Conservation (phyloP, 2,329 filamentous ascomycete genomes). For the Fonsecaea monophora region DNA sequence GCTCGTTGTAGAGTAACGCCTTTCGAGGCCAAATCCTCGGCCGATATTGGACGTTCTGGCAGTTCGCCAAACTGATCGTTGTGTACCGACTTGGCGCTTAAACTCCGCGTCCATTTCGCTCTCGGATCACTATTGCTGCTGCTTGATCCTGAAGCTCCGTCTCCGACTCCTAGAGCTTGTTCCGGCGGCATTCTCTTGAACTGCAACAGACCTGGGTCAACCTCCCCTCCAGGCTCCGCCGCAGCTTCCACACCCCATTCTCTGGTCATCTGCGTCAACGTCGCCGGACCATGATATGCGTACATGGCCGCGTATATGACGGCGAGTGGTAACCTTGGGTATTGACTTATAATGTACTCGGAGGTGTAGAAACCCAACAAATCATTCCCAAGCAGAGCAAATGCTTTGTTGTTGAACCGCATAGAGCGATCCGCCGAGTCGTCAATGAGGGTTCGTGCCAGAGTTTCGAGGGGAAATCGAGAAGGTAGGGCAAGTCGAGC, state of each 20-base stretch:
- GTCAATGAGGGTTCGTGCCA: conserved; percentile 86
- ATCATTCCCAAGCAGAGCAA: conserved; percentile 80
- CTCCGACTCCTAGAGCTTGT: background rate
- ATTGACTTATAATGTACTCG: conserved; percentile 86
- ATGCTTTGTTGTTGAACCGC: conserved; percentile 85
- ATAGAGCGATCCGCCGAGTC: conserved; percentile 79
- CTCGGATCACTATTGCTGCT: conserved; percentile 42
- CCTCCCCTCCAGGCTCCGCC: conserved; percentile 85
- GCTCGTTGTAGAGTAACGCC: conserved; percentile 64
- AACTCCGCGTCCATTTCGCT: conserved; percentile 65
- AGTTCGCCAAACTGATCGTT: conserved; percentile 84
- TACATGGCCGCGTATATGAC: conserved; percentile 86
- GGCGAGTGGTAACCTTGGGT: conserved; percentile 87
- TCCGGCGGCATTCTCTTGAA: conserved; percentile 64
- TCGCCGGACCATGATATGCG: conserved; percentile 78
- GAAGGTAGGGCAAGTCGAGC: conserved; percentile 82
- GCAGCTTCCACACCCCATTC: conserved; percentile 93
- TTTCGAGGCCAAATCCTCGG: conserved; percentile 25
- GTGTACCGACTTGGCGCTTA: conserved; percentile 78
- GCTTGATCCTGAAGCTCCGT: conserved; percentile 52
- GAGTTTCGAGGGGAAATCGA: conserved; percentile 81
- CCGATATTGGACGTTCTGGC: conserved; percentile 43
- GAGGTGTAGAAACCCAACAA: conserved; percentile 87
- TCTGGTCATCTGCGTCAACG: conserved; percentile 73
- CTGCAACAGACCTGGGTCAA: conserved; percentile 89